Evolutionary conservation across 2,329 filamentous ascomycete species (phyloP), one percentile per base, ranked within the genome.

Genomic region (Cladobotryum mycophilum): DNA sequence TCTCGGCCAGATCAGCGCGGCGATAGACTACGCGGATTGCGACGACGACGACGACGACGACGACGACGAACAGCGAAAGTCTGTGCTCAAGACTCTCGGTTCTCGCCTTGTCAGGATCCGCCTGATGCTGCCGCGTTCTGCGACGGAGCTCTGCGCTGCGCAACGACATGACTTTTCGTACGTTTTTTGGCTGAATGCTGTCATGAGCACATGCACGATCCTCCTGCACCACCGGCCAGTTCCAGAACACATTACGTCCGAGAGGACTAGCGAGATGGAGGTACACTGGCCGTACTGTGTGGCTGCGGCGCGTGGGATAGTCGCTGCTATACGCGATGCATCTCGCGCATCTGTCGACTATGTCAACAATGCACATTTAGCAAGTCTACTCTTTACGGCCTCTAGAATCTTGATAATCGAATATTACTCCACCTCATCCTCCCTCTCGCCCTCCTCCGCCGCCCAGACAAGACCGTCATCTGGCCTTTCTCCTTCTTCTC

Each of bases 241-340:
- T 17, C 17, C 5, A 1, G 52, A 55, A 4, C 50, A 50, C 3
- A 52, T 55, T 17, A 49, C 47, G 2, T 30, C 52, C 2, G 49
- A 54, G 3, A 37, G 34, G 0, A 49, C 37, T 9, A 52, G 45
- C 8, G 53, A 58, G 9, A 41, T 55, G 20, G 48, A 53, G 0
- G 50, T 52, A 8, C 51, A 61, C 30, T 62, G 60, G 60, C 57
- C 59, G 3, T 57, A 58, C 12, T 61, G 59, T 36, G 52, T 61
- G 13, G 53, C 53, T 9, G 51, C 58, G 1, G 59, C 57, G 15
- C 58, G 58, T 4, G 46, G 43, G 13, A 49, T 49, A 2, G 55
- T 56, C 3, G 36, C 56, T 6, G 41, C 55, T 15, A 53, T 61
- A 11, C 56, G 57, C 11, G 57, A 61, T 14, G 55, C 55, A 17